Evolutionary conservation across 768 basidiomycete genomes (phyloP), one percentile per base, ranked within the genome.

Genomic region (Crassisporium funariophilum): DNA sequence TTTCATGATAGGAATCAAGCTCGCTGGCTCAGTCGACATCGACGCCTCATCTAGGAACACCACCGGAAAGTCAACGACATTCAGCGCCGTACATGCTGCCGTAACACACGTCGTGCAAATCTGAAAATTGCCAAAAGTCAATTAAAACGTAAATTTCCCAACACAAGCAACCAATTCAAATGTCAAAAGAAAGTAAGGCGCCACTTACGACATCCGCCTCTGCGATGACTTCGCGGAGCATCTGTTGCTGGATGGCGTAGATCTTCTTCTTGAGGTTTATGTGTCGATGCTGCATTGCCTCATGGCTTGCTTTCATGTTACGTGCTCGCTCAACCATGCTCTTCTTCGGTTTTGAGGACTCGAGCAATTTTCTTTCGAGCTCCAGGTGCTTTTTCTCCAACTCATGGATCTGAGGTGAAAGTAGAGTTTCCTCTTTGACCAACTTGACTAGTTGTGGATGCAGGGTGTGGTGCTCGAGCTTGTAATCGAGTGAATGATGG

Each of bases 31-130:
- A 2, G 93, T 95, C 23, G 90, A 92, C 92, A 97, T 95, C 6
- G 90, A 91, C 1, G 95, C 95, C 66, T 98, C 94, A 60, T 98
- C 95, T 11, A 97, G 68, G 58, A 95, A 94, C 2, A 97, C 93
- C 23, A 95, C 81, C 2, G 94, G 94, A 59, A 97, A 95, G 62
- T 97, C 95, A 13, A 83, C 74, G 5, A 85, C 78, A 49, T 82
- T 81, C 44, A 94, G 67, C 0, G 81, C 74, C 15, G 68, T 63
- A 16, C 81, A 82, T 8, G 84, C 88, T 11, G 91, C 80, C 0
- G 88, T 85, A 40, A 95, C 81, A 61, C 90, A 93, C 3, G 92
- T 95, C 10, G 92, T 90, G 63, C 92, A 94, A 46, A 94, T 82
- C 84, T 88, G 56, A n/a, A 5, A 42, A n/a, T n/a, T n/a, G n/a